A percentile compares a stretch with the other conserved stretches of the same genome.
Conservation (phyloP, 306 rosid genomes). For the Macrotyloma uniflorum region DNA sequence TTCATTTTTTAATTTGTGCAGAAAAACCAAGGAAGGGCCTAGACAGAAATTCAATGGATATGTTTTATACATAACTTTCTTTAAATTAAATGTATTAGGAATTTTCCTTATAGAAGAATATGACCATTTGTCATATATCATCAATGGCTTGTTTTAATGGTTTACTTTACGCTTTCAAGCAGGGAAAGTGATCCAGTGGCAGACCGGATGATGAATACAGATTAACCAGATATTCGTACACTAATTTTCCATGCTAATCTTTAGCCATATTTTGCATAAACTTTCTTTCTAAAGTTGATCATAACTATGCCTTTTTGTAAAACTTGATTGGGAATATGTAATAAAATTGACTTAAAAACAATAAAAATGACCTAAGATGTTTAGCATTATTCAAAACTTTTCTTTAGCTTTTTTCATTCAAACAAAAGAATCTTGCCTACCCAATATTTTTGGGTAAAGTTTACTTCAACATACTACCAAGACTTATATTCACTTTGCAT, state of each 20-base stretch:
- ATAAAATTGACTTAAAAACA: background rate
- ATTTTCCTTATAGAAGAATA: background rate
- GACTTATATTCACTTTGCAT: background rate
- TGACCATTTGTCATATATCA: background rate
- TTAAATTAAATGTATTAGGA: background rate
- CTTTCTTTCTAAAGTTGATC: background rate
- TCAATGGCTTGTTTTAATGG: background rate
- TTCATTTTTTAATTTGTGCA: too few species aligned
- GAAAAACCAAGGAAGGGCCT: too few species aligned
- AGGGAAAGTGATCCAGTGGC: background rate
- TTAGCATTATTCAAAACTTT: background rate
- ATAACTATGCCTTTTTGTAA: background rate
- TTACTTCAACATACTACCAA: background rate
- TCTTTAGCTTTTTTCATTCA: background rate
- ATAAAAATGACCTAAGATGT: background rate
- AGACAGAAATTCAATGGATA: background rate
- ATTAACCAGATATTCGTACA: too few species aligned
- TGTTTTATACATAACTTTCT: too few species aligned
- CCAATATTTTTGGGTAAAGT: background rate
- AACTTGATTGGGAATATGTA: background rate
- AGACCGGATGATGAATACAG: too few species aligned
- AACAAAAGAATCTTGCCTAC: background rate
- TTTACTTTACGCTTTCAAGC: background rate
- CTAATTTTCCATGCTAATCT: background rate
- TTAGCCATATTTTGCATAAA: background rate